Evolutionary conservation across 371 early-diverging fungal species (phyloP).

Genomic region (Mucor indicus): DNA sequence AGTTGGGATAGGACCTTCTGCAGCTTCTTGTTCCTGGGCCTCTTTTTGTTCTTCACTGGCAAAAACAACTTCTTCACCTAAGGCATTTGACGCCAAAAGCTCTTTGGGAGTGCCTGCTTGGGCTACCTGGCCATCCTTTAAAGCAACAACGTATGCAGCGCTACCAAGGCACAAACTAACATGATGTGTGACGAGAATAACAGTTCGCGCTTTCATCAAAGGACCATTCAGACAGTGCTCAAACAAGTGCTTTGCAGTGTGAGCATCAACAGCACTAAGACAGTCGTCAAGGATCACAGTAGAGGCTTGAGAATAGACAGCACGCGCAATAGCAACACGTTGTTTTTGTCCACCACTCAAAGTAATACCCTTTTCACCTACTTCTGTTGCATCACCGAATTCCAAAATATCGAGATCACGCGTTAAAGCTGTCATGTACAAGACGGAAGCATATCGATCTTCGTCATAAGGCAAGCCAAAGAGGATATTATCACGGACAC

Average conservation of each 20-base stretch:
- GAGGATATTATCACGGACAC: slow-evolving; percentile 79
- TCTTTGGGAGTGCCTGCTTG: slow-evolving; percentile 53
- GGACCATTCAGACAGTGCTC: slow-evolving; percentile 63
- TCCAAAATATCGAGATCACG: slow-evolving; percentile 81
- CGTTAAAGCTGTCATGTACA: slow-evolving; percentile 70
- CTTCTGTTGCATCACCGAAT: slow-evolving; percentile 86
- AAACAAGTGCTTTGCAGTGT: slow-evolving; percentile 82
- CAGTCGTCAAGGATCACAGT: slow-evolving; percentile 77
- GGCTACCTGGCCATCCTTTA: slow-evolving; percentile 65
- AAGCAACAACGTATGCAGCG: slow-evolving; percentile 66
- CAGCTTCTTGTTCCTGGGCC: slow-evolving; percentile 21
- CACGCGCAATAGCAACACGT: slow-evolving; percentile 71
- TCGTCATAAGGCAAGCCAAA: slow-evolving; percentile 72
- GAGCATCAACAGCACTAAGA: slow-evolving; percentile 83
- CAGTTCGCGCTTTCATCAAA: slow-evolving; percentile 72
- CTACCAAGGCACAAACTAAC: slow-evolving; percentile 70
- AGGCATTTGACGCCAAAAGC: slow-evolving; percentile 40
- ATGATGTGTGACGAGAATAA: slow-evolving; percentile 88
- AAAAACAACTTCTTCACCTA: slow-evolving; percentile 46
- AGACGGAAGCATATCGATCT: slow-evolving; percentile 58
- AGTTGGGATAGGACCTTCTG: slow-evolving; percentile 36
- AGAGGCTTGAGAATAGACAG: slow-evolving; percentile 73
- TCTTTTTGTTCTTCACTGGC: slow-evolving; percentile 9
- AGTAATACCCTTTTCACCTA: slow-evolving; percentile 88
- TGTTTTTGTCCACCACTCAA: slow-evolving; percentile 89